Evolutionary conservation across 345 rosid genomes (phyloP).

Genomic region (Syzygium oleosum): DNA sequence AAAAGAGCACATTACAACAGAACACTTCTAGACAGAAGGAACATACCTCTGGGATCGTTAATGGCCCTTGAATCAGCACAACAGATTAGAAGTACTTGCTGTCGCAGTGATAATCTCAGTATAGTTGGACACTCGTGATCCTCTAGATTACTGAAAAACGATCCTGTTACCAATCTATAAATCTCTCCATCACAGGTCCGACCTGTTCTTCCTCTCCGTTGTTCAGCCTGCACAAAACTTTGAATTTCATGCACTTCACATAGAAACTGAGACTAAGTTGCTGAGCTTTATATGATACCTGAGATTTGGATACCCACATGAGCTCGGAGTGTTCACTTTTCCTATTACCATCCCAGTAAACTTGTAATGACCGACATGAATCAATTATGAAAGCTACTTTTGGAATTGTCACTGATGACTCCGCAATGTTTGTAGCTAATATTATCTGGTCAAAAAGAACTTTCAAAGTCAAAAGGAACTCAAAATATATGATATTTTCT

Average conservation of each 20-base stretch:
- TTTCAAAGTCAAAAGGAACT: not conserved
- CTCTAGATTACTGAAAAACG: constrained; percentile 61
- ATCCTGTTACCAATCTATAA: constrained; percentile 75
- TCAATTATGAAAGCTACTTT: constrained; percentile 88
- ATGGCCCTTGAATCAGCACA: constrained; percentile 80
- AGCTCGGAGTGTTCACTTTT: constrained; percentile 65
- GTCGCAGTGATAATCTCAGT: constrained; percentile 68
- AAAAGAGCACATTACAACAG: not conserved
- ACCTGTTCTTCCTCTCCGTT: constrained; percentile 93
- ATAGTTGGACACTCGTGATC: constrained; percentile 70
- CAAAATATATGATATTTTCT: not conserved
- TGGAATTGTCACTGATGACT: constrained; percentile 95
- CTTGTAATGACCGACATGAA: constrained; percentile 90
- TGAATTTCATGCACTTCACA: not conserved
- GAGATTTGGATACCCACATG: constrained; percentile 91
- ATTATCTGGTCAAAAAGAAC: constrained; percentile 48
- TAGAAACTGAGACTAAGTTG: not conserved
- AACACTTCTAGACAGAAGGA: not conserved
- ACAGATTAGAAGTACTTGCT: constrained; percentile 73
- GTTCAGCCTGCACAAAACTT: constrained; percentile 62
- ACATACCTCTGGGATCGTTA: constrained; percentile 77
- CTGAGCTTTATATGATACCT: constrained; percentile 35
- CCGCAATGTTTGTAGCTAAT: constrained; percentile 93
- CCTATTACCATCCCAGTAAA: constrained; percentile 62
- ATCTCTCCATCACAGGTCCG: constrained; percentile 94